Evolutionary conservation across 345 rosid genomes (phyloP).

Genomic region (Brassica carinata): DNA sequence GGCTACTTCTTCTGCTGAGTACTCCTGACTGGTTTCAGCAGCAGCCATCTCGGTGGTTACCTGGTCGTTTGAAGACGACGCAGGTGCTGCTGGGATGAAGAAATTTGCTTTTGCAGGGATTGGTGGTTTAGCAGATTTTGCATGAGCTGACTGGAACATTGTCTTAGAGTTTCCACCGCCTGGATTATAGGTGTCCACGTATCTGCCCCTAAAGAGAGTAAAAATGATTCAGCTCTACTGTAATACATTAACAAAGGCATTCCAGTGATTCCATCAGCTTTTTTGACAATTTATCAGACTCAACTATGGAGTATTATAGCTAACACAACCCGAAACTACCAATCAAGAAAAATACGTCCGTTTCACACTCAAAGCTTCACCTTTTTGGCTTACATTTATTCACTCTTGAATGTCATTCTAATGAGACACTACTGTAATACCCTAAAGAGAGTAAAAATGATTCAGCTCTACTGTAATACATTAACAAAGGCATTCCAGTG

Average conservation of each 20-base stretch:
- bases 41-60: slow-evolving; percentile 47
- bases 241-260: neutral
- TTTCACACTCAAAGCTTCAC: neutral
- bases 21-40: slow-evolving; percentile 52
- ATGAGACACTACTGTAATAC: neutral
- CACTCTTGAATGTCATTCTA: neutral
- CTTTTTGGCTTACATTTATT: neutral
- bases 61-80: slow-evolving; percentile 51
- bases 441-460: slow-evolving; percentile 1
- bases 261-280: neutral
- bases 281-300: neutral
- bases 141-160: slow-evolving; percentile 66
- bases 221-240: neutral
- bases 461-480: neutral
- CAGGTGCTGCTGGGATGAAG: slow-evolving; percentile 65
- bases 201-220: slow-evolving; percentile 22
- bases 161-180: slow-evolving; percentile 78
- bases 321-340: neutral
- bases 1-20: slow-evolving; percentile 23
- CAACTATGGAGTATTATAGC: neutral
- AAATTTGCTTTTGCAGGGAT: slow-evolving; percentile 72
- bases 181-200: slow-evolving; percentile 49
- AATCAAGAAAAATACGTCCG: neutral
- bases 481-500: neutral
- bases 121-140: slow-evolving; percentile 72